Base-by-base conservation (phyloP, 495 filamentous ascomycete species). In the Parmelia sp. region DNA sequence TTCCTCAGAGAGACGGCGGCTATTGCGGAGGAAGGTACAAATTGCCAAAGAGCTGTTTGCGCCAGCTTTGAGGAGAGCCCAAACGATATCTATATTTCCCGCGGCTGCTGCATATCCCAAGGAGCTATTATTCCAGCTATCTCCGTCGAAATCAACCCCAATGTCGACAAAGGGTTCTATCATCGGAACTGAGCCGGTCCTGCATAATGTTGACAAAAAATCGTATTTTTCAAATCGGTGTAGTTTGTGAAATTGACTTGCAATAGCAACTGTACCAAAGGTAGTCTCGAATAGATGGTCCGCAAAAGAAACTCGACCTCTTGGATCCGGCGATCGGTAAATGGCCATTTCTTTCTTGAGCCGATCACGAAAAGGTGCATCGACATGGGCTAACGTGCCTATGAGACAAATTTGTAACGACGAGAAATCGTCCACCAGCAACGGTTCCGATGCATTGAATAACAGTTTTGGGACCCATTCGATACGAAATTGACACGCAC, bases 61-160 rank as follows among this genome's bases (percentile, higher is more conserved):
- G 17, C 58, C 58, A 12, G 15, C 29, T 44, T 42, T 15, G 0
- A 61, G n/a, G 31, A 42, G 42, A 29, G 33, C n/a, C 9, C 21
- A 29, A 23, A 61, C 58, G 35, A 49, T 35, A 1, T 61, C 58
- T 11, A 61, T 8, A 12, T 61, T 61, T 7, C 25, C 58, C 23
- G 10, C 4, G 7, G 7, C 15, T 27, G 58, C 42, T 35, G 58
- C 58, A 23, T 19, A 2, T 17, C 35, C 57, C 6, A 58, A 17
- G 5, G 39, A 6, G 21, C 39, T 58, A 0, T 0, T 0, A 0
- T 4, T 2, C 4, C 0, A 0, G 8, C 5, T 1, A 8, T 1
- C 0, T 14, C 37, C 9, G 19, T 58, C 27, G 35, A 39, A 4
- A 27, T 39, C n/a, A 17, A 39, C 8, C 33, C 57, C 35, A 7